Conservation (phyloP, 495 filamentous ascomycete genomes). For the Trichoderma reesei region DNA sequence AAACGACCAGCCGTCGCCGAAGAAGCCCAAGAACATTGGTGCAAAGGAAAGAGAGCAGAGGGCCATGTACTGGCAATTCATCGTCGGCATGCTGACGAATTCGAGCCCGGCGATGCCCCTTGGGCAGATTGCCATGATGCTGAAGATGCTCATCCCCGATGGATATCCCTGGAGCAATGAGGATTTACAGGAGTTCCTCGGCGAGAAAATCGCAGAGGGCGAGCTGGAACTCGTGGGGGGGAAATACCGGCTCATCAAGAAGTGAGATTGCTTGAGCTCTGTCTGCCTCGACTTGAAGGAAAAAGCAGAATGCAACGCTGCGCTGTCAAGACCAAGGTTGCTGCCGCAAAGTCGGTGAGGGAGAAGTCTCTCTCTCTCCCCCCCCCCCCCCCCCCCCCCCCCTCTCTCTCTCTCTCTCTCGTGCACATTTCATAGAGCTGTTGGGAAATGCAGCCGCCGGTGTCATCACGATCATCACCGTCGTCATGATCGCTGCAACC, state of each 20-base stretch:
- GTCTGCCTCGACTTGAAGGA: too few species aligned
- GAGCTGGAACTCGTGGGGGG: constrained; percentile 65
- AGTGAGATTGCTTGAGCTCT: constrained; percentile 18
- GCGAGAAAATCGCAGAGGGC: constrained; percentile 58
- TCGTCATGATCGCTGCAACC: too few species aligned
- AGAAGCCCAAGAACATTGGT: constrained; percentile 21
- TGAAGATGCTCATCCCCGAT: constrained; percentile 78
- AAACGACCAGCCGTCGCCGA: constrained; percentile 15
- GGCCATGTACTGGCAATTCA: constrained; percentile 78
- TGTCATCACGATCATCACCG: too few species aligned
- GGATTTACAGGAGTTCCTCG: constrained; percentile 68
- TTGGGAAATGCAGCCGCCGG: too few species aligned
- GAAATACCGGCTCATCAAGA: constrained; percentile 55
- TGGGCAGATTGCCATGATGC: constrained; percentile 80
- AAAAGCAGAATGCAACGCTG: too few species aligned
- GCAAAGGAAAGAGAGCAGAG: constrained; percentile 62
- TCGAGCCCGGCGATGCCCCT: constrained; percentile 64
- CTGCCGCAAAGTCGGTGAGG: too few species aligned
- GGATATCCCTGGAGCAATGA: constrained; percentile 72
- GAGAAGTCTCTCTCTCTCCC: too few species aligned
- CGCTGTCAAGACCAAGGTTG: background rate
- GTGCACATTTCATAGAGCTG: too few species aligned
- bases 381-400: too few species aligned
- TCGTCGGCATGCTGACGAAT: constrained; percentile 92
- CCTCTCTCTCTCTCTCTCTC: too few species aligned